Evolutionary conservation across 345 rosid genomes (phyloP).

Genomic region (Physaria fendleri): DNA sequence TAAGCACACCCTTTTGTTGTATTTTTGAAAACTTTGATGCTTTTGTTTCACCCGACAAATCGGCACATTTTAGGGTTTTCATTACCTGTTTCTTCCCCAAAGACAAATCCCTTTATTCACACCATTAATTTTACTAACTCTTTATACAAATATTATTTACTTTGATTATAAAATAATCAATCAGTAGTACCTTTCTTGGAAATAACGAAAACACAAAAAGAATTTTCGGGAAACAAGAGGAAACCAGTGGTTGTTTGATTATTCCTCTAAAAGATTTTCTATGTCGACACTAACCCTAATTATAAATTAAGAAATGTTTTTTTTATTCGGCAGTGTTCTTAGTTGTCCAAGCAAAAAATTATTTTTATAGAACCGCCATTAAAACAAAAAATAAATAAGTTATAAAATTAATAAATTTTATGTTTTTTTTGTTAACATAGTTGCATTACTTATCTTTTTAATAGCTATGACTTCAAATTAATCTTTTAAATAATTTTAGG

Average conservation of each 20-base stretch:
- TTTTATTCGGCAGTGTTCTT: neutral
- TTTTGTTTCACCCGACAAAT: constrained; percentile 39
- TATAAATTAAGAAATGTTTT: neutral
- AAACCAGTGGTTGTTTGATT: constrained; percentile 22
- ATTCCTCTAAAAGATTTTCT: constrained; percentile 14
- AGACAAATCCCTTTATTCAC: constrained; percentile 28
- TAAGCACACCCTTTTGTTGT: constrained; percentile 33
- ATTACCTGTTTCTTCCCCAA: constrained; percentile 32
- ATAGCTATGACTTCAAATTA: no score
- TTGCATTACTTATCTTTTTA: no score
- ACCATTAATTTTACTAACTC: constrained; percentile 20
- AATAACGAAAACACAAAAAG: constrained; percentile 27
- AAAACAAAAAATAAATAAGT: no score
- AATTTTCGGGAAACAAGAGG: constrained; percentile 31
- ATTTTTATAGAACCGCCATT: no score
- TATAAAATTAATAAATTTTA: no score
- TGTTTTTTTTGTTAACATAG: no score
- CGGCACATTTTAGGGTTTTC: constrained; percentile 38
- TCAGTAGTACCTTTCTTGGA: constrained; percentile 26
- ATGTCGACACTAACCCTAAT: constrained; percentile 24
- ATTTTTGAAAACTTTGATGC: constrained; percentile 36
- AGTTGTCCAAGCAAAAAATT: constrained; percentile 8
- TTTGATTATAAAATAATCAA: neutral
- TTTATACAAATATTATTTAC: neutral
- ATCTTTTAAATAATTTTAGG: no score